Conservation (phyloP, 495 filamentous ascomycete species). For the Bacidia rubella region DNA sequence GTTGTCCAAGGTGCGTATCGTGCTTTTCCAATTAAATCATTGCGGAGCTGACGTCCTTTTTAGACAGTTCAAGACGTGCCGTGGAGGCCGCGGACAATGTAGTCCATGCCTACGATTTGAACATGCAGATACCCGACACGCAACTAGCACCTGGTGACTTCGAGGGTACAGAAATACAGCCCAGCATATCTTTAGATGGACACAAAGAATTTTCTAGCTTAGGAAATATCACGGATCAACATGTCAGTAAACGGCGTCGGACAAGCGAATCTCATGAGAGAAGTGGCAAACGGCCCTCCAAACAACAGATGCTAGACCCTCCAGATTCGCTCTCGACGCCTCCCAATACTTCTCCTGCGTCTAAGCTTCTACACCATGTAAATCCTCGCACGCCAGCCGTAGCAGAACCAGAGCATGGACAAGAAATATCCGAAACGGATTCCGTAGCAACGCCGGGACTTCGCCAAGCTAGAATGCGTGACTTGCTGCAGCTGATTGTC, state of each 20-base stretch:
- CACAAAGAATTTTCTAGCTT: slow-evolving; percentile 26
- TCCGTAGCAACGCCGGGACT: slow-evolving; percentile 34
- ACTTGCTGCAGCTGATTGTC: slow-evolving; percentile 53
- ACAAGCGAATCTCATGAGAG: slow-evolving; percentile 30
- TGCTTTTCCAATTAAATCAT: too few relatives aligned
- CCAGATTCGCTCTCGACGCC: slow-evolving; percentile 3
- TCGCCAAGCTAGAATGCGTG: slow-evolving; percentile 47
- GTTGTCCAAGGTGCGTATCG: slow-evolving; percentile 51
- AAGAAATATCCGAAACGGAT: slow-evolving; percentile 28
- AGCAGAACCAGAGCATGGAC: too few relatives aligned
- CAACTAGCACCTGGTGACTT: slow-evolving; percentile 28
- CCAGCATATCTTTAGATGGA: slow-evolving; percentile 15
- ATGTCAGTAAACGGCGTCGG: slow-evolving; percentile 35
- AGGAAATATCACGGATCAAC: background rate
- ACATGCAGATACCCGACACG: slow-evolving; percentile 66
- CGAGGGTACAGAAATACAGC: slow-evolving; percentile 23
- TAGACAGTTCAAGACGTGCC: slow-evolving; percentile 63
- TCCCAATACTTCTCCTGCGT: background rate
- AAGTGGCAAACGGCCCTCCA: slow-evolving; percentile 22
- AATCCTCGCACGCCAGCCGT: background rate
- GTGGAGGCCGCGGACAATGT: slow-evolving; percentile 78
- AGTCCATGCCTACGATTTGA: slow-evolving; percentile 75
- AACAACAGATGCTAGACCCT: slow-evolving; percentile 28
- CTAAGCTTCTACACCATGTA: background rate
- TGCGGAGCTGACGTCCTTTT: background rate